Evolutionary conservation across 2,329 filamentous ascomycete genomes (phyloP).

Genomic region (Cryphonectria carpinicola): DNA sequence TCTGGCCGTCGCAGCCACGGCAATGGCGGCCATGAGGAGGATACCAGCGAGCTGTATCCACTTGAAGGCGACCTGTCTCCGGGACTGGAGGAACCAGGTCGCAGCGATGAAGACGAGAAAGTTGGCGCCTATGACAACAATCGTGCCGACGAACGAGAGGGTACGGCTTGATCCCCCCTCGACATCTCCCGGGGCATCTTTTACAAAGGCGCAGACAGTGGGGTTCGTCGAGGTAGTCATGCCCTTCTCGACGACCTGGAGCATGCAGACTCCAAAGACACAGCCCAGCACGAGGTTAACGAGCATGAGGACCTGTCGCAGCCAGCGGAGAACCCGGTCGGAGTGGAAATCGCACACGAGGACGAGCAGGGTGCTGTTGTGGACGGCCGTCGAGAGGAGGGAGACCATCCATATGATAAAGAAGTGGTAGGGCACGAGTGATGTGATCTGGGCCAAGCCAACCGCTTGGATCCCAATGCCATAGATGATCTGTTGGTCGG

Average conservation of each 20-base stretch:
- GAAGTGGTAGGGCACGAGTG: constrained; percentile 69
- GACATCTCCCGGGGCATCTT: constrained; percentile 39
- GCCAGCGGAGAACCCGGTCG: constrained; percentile 69
- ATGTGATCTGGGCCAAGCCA: constrained; percentile 61
- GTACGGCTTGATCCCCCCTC: constrained; percentile 45
- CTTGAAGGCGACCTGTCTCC: constrained; percentile 57
- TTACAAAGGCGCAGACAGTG: constrained; percentile 62
- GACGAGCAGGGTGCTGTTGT: constrained; percentile 67
- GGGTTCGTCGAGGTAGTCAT: constrained; percentile 53
- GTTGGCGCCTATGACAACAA: constrained; percentile 64
- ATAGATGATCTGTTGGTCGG: constrained; percentile 70
- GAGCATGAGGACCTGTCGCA: constrained; percentile 68
- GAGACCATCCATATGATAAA: constrained; percentile 70
- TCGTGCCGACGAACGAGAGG: constrained; percentile 61
- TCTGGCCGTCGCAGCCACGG: constrained; percentile 61
- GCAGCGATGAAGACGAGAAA: constrained; percentile 60
- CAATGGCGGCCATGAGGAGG: constrained; percentile 59
- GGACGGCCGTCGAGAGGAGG: constrained; percentile 66
- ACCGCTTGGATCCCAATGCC: constrained; percentile 71
- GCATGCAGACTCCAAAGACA: constrained; percentile 59
- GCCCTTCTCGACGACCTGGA: constrained; percentile 57
- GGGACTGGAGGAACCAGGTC: constrained; percentile 67
- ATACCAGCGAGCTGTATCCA: constrained; percentile 57
- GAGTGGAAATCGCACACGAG: constrained; percentile 68
- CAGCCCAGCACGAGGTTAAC: constrained; percentile 64